Percentiles rank a stretch among this genome's conserved stretches.
phyloP scores from a whole-genome alignment of 169 alveolate genomes.

The Ichthyophthirius multifiliis region DNA sequence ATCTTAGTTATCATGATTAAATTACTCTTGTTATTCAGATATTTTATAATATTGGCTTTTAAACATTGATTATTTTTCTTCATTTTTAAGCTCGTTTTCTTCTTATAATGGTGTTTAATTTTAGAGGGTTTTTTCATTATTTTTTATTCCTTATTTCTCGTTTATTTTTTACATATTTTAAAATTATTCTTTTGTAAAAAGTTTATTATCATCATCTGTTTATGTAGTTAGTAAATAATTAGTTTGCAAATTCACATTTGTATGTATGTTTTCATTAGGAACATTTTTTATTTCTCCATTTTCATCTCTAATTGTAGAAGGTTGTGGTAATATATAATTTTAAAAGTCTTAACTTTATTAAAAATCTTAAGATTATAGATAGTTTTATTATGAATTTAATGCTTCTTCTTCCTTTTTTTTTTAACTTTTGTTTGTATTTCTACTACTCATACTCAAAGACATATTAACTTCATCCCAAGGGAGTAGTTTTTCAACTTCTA shows the following conservation, averaged over 20 bases:
- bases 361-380: not conserved
- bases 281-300: not conserved
- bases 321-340: no score
- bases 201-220: not conserved
- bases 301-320: not conserved
- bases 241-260: not conserved
- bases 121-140: no score
- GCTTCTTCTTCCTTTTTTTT: not conserved
- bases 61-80: no score
- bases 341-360: no score
- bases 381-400: not conserved
- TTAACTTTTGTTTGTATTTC: not conserved
- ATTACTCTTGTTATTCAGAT: not conserved
- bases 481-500: not conserved
- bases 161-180: no score
- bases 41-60: no score
- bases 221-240: not conserved
- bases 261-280: not conserved
- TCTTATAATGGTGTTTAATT: no score
- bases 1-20: not conserved
- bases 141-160: no score
- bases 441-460: not conserved
- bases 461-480: slow-evolving; percentile 10
- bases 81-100: no score
- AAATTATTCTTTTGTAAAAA: no score